Evolutionary conservation across 768 basidiomycete species (phyloP).

Genomic region (Agaricus bisporus): DNA sequence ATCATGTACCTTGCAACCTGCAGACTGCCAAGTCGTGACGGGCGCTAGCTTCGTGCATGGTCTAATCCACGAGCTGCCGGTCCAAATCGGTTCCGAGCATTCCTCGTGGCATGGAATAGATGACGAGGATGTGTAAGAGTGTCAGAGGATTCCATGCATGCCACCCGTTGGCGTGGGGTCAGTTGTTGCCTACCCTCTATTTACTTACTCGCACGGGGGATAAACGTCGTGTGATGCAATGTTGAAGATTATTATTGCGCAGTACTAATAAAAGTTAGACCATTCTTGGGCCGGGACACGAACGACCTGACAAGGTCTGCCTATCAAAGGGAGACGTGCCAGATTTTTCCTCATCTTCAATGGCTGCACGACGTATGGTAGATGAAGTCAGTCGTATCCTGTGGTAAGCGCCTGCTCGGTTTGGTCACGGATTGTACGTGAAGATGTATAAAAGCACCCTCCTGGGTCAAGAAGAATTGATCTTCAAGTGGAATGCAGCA

Average conservation of each 20-base stretch:
- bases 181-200: too few species aligned
- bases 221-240: too few species aligned
- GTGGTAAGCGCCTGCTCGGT: constrained; percentile 36
- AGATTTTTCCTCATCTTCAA: constrained; percentile 28
- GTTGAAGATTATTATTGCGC: constrained; percentile 43
- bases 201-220: too few species aligned
- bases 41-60: constrained; percentile 56
- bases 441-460: constrained; percentile 32
- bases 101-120: constrained; percentile 32
- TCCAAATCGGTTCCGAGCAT: constrained; percentile 44
- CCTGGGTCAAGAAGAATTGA: constrained; percentile 32
- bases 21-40: constrained; percentile 38
- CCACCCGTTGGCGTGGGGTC: too few species aligned
- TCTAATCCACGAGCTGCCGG: constrained; percentile 29
- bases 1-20: too few species aligned
- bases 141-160: too few species aligned
- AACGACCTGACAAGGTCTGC: constrained; percentile 45
- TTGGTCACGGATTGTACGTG: constrained; percentile 30
- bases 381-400: constrained; percentile 42
- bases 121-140: too few species aligned
- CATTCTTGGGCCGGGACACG: constrained; percentile 46
- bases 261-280: constrained; percentile 51
- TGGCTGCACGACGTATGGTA: constrained; percentile 33
- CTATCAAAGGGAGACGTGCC: constrained; percentile 61
- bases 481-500: constrained; percentile 16